Conservation (phyloP, 352 stramenopile species). For the Thraustotheca clavata region DNA sequence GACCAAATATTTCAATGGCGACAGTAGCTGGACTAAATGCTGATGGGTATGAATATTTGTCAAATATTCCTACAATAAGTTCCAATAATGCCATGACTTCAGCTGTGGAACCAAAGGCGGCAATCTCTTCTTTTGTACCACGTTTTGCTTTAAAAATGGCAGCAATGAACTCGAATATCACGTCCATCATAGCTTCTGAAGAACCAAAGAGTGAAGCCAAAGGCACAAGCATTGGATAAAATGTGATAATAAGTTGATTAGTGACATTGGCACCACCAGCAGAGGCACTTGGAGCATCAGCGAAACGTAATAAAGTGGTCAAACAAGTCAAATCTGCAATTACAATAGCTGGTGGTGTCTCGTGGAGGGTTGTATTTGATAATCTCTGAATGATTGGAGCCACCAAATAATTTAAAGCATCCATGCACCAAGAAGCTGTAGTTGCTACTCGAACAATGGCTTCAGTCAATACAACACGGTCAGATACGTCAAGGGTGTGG, state of each 20-base stretch:
- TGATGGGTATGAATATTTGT: neutral
- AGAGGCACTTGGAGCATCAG: neutral
- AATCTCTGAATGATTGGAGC: neutral
- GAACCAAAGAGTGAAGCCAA: neutral
- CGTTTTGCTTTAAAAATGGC: conserved; percentile 3
- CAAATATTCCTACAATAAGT: neutral
- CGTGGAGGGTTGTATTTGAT: neutral
- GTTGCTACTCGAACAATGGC: conserved; percentile 10
- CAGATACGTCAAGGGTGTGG: neutral
- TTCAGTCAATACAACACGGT: conserved; percentile 1
- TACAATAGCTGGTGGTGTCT: neutral
- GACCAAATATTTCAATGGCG: conserved; percentile 3
- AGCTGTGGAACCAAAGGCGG: neutral
- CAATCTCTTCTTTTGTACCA: too few species aligned
- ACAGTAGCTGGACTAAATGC: neutral
- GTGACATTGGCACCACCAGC: conserved; percentile 6
- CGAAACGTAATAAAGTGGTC: conserved; percentile 11
- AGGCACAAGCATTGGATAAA: neutral
- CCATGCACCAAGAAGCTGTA: neutral
- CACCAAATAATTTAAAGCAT: neutral
- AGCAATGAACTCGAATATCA: neutral
- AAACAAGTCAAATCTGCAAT: neutral
- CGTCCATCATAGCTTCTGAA: conserved; percentile 8
- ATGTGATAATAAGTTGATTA: neutral
- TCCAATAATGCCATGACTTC: neutral